A percentile compares a stretch with the other conserved stretches of the same genome.
These are phyloP conservation scores for Diaporthe sp. DNA, from an alignment of 2,329 filamentous ascomycete genomes.

Conservation along the genomic window DNA sequence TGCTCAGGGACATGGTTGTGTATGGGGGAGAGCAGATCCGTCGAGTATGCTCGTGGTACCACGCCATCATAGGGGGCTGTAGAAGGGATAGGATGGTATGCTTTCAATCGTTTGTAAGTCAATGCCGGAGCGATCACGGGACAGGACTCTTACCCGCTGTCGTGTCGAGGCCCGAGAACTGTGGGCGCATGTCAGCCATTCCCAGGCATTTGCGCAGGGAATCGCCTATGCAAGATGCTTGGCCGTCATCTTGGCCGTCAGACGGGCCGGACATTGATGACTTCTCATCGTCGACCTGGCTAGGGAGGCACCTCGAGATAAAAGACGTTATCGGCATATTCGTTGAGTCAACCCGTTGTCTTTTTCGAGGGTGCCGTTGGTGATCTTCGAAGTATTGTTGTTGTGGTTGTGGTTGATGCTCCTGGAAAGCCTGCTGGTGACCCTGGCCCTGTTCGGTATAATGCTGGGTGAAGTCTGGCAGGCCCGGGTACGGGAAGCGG, in stretches of 20 bases:
- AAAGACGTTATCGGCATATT: slow-evolving; percentile 34
- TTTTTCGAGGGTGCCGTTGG: slow-evolving; percentile 49
- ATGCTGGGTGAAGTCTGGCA: slow-evolving; percentile 48
- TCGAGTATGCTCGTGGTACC: slow-evolving; percentile 26
- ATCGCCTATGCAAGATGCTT: slow-evolving; percentile 20
- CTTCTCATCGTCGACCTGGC: slow-evolving; percentile 30
- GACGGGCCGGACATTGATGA: slow-evolving; percentile 13
- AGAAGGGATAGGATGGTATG: slow-evolving; percentile 32
- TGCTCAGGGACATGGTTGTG: slow-evolving; percentile 19
- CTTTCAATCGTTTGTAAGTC: slow-evolving; percentile 29
- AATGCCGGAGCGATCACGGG: background rate
- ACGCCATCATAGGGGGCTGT: slow-evolving; percentile 27
- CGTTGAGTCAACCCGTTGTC: slow-evolving; percentile 46
- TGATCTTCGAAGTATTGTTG: slow-evolving; percentile 21
- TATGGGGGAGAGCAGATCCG: slow-evolving; percentile 32
- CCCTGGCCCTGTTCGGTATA: slow-evolving; percentile 49
- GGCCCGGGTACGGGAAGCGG: slow-evolving; percentile 2
- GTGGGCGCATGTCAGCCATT: slow-evolving; percentile 8
- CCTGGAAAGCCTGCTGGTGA: slow-evolving; percentile 45
- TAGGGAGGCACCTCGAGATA: background rate
- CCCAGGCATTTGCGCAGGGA: slow-evolving; percentile 26
- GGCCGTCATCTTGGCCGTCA: slow-evolving; percentile 29
- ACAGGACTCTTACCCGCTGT: slow-evolving; percentile 26
- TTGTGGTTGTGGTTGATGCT: slow-evolving; percentile 26
- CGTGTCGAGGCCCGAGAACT: slow-evolving; percentile 24